A percentile compares a stretch with the other conserved stretches of the same genome.
These are phyloP conservation scores for Fraxinus greggii DNA, from an alignment of 305 asterid genomes.

Conservation along the genomic window DNA sequence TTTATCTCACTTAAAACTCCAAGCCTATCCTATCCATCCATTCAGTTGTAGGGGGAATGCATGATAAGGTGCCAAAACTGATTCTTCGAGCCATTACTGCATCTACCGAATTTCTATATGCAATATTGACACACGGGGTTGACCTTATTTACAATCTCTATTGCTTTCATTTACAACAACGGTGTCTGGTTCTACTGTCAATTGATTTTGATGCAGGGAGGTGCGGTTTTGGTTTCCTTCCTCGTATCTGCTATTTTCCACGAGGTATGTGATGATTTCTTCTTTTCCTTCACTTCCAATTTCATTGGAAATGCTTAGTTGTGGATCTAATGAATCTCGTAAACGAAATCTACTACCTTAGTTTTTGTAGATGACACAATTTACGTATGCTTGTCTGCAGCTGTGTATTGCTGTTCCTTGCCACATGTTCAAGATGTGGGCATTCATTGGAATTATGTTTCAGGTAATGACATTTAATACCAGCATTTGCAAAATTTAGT, in stretches of 20 bases:
- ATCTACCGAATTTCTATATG: neutral
- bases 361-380: conserved; percentile 14
- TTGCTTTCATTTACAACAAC: neutral
- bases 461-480: conserved; percentile 54
- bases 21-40: neutral
- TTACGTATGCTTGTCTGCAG: conserved; percentile 44
- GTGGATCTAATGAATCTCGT: conserved; percentile 20
- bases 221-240: conserved; percentile 78
- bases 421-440: conserved; percentile 96
- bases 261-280: conserved; percentile 60
- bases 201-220: conserved; percentile 54
- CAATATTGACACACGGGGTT: neutral
- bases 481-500: neutral
- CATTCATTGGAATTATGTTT: conserved; percentile 86
- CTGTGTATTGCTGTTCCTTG: conserved; percentile 95
- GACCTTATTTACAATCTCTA: neutral
- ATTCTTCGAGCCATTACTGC: neutral
- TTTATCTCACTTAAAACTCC: neutral
- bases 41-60: neutral
- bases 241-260: conserved; percentile 94
- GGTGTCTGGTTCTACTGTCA: conserved; percentile 5
- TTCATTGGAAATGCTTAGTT: conserved; percentile 14
- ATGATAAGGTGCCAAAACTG: neutral
- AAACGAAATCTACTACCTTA: neutral
- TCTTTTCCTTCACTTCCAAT: conserved; percentile 2